Evolutionary conservation across 768 basidiomycete species (phyloP).

Genomic region (Boletus tylopilopsis): DNA sequence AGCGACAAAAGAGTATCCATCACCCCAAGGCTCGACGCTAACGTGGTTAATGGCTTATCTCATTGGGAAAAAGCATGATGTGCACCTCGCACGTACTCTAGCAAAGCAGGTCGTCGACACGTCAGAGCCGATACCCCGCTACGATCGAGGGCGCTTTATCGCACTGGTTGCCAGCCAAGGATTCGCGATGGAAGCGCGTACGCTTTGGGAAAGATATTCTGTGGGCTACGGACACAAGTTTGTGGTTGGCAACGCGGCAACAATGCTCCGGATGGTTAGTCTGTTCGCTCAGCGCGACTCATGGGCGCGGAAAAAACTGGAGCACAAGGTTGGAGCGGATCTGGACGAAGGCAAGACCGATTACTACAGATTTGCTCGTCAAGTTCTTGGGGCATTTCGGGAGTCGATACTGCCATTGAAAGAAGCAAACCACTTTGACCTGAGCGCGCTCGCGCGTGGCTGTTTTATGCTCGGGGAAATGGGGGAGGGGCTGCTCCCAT

Average conservation of each 20-base stretch:
- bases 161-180: constrained; percentile 42
- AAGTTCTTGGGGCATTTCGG: constrained; percentile 43
- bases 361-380: constrained; percentile 39
- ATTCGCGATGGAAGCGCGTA: constrained; percentile 44
- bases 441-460: constrained; percentile 62
- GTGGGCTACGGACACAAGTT: constrained; percentile 36
- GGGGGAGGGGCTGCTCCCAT: constrained; percentile 42
- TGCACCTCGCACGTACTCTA: constrained; percentile 47
- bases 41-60: constrained; percentile 54
- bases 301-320: constrained; percentile 16
- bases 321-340: background rate
- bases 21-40: constrained; percentile 44
- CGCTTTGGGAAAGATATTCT: constrained; percentile 56
- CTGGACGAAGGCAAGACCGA: constrained; percentile 4
- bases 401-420: constrained; percentile 43
- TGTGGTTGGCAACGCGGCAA: constrained; percentile 42
- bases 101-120: constrained; percentile 45
- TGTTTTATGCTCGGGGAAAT: constrained; percentile 54
- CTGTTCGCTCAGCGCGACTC: constrained; percentile 32
- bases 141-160: constrained; percentile 50
- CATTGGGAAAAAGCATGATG: constrained; percentile 33
- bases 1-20: constrained; percentile 40
- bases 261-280: constrained; percentile 42
- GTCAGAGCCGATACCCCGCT: constrained; percentile 38
- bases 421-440: constrained; percentile 42